phyloP scores from a whole-genome alignment of 148 eudicot species.

The Persicaria tinctoria region DNA sequence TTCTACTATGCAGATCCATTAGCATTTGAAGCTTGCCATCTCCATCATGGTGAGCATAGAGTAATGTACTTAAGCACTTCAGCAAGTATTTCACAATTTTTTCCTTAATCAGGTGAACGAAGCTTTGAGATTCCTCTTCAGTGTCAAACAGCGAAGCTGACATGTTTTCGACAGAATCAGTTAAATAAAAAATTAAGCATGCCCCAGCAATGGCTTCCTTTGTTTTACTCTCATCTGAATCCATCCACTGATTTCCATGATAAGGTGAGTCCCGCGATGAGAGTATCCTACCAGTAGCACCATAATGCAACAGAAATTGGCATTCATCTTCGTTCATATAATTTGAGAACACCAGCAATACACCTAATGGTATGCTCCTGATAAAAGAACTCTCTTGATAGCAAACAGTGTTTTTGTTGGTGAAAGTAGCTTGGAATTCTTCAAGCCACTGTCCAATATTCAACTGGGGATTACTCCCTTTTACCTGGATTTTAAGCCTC shows the following conservation, averaged over 20 bases:
- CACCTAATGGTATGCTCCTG: conserved; percentile 37
- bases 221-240: conserved; percentile 14
- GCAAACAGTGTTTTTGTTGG: conserved; percentile 9
- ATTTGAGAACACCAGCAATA: conserved; percentile 23
- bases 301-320: conserved; percentile 44
- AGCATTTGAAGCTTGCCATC: conserved; percentile 11
- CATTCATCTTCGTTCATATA: conserved; percentile 28
- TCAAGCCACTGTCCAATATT: conserved; percentile 33
- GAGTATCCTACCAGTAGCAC: conserved; percentile 32
- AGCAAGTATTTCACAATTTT: conserved; percentile 32
- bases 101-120: conserved; percentile 28
- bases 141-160: conserved; percentile 31
- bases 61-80: conserved; percentile 34
- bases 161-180: conserved; percentile 36
- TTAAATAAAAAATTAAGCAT: conserved; percentile 28
- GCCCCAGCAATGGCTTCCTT: conserved; percentile 40
- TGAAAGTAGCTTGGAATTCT: conserved; percentile 30
- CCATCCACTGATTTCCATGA: conserved; percentile 14
- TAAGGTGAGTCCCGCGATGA: conserved; percentile 7
- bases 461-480: background rate
- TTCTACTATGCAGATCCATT: conserved; percentile 31
- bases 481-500: conserved; percentile 17
- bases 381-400: conserved; percentile 20
- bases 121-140: conserved; percentile 31
- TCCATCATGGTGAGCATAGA: conserved; percentile 14